Conservation (phyloP, 352 stramenopile genomes). For the Pythium pyrilobum region DNA sequence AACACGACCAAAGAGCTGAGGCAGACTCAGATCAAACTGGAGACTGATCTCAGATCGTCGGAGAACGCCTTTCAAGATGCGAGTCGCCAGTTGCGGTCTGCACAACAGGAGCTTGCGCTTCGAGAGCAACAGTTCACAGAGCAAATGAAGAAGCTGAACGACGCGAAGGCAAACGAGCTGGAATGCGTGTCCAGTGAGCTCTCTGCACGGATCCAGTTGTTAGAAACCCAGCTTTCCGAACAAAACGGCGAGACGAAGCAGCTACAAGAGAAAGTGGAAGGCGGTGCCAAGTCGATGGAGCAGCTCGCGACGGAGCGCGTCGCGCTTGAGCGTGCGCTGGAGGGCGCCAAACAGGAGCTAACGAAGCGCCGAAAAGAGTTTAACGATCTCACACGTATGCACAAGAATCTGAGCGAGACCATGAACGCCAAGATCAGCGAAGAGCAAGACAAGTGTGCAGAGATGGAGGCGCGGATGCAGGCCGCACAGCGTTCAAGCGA, state of each 20-base stretch:
- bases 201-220: neutral
- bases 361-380: slow-evolving; percentile 54
- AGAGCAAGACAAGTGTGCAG: slow-evolving; percentile 21
- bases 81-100: neutral
- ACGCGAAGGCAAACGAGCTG: slow-evolving; percentile 5
- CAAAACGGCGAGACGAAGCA: slow-evolving; percentile 7
- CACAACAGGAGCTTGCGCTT: neutral
- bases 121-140: slow-evolving; percentile 4
- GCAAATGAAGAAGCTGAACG: neutral
- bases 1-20: neutral
- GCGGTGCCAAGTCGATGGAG: slow-evolving; percentile 12
- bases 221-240: slow-evolving; percentile 8
- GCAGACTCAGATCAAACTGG: neutral
- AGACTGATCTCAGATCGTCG: slow-evolving; percentile 1
- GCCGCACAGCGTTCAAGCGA: slow-evolving; percentile 5
- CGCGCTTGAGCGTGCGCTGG: slow-evolving; percentile 22
- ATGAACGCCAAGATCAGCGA: slow-evolving; percentile 36
- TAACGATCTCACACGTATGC: slow-evolving; percentile 53
- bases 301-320: slow-evolving; percentile 21
- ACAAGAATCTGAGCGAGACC: slow-evolving; percentile 55
- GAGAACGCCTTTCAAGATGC: neutral
- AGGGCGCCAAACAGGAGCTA: slow-evolving; percentile 28
- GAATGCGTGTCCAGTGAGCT: slow-evolving; percentile 6
- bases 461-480: slow-evolving; percentile 25
- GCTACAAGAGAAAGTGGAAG: slow-evolving; percentile 10